Conservation (phyloP, 257 asterid genomes). For the Rauvolfia tetraphylla region DNA sequence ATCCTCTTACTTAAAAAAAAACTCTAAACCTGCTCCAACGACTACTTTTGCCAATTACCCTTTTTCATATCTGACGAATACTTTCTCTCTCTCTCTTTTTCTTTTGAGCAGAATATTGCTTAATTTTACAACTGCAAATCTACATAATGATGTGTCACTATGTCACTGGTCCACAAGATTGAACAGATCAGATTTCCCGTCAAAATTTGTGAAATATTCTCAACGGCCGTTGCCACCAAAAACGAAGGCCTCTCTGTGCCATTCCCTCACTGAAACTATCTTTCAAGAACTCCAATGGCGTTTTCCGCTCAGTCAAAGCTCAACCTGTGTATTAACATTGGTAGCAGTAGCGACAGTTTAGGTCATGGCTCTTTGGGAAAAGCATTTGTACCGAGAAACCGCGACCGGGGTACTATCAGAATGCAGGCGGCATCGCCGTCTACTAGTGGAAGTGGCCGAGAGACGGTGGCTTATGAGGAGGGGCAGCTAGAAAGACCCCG, state of each 20-base stretch:
- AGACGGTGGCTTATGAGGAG: conserved; percentile 51
- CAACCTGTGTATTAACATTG: conserved; percentile 18
- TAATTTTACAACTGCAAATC: neutral
- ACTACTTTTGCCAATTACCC: too few relatives aligned
- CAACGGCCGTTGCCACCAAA: neutral
- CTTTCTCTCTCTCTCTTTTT: too few relatives aligned
- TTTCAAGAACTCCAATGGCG: conserved; percentile 34
- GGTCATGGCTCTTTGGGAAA: conserved; percentile 18
- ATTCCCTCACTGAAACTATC: neutral
- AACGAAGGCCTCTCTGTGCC: neutral
- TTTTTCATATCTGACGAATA: too few relatives aligned
- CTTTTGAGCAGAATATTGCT: too few relatives aligned
- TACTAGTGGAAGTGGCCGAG: conserved; percentile 25
- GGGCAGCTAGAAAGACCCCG: conserved; percentile 79
- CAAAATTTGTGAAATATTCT: neutral
- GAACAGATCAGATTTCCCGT: conserved; percentile 11
- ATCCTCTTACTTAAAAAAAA: too few relatives aligned
- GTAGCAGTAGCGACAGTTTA: conserved; percentile 6
- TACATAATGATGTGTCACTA: neutral
- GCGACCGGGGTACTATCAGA: conserved; percentile 1
- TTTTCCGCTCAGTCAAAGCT: conserved; percentile 42
- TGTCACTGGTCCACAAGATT: neutral
- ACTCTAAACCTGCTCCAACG: too few relatives aligned
- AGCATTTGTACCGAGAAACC: conserved; percentile 29
- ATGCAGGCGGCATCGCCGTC: conserved; percentile 30